Percentiles rank a stretch among this genome's conserved stretches.
phyloP scores from a whole-genome alignment of 2,329 filamentous ascomycete species.

The Colletotrichum neosansevieriae region DNA sequence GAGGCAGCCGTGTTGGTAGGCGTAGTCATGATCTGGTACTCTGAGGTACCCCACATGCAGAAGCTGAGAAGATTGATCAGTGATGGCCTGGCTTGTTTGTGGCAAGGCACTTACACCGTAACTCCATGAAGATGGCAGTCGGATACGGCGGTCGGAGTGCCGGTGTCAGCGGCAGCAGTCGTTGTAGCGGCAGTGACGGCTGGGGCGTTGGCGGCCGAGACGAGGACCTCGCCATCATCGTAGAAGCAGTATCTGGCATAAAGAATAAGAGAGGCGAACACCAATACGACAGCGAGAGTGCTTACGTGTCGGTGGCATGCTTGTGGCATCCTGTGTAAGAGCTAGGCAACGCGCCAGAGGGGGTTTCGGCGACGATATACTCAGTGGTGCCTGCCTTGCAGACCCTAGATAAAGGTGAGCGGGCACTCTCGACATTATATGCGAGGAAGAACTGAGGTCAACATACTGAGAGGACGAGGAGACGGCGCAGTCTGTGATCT shows the following conservation, averaged over 20 bases:
- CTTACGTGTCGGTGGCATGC: conserved; percentile 64
- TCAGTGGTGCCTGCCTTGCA: conserved; percentile 38
- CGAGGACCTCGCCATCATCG: conserved; percentile 55
- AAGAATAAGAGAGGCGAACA: neutral
- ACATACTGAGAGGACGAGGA: conserved; percentile 40
- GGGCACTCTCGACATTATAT: neutral
- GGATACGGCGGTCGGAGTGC: conserved; percentile 52
- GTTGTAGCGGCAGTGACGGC: conserved; percentile 34
- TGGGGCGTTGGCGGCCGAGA: conserved; percentile 47
- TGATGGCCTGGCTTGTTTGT: neutral
- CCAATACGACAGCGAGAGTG: neutral
- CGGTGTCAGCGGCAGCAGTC: conserved; percentile 17
- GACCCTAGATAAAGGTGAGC: conserved; percentile 17
- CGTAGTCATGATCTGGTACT: conserved; percentile 59
- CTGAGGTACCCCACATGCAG: conserved; percentile 58
- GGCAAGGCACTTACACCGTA: conserved; percentile 50
- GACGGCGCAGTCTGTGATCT: conserved; percentile 38
- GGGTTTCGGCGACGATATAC: conserved; percentile 35
- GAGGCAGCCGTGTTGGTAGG: conserved; percentile 62
- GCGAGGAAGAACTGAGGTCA: neutral
- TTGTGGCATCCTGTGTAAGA: conserved; percentile 61
- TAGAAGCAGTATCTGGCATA: conserved; percentile 57
- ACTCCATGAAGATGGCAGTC: conserved; percentile 57
- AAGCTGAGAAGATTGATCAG: conserved; percentile 49
- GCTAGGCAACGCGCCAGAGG: conserved; percentile 44